A percentile compares a stretch with the other conserved stretches of the same genome.
Conservation (phyloP, 2,329 filamentous ascomycete species). For the Thermomyces lanuginosus region DNA sequence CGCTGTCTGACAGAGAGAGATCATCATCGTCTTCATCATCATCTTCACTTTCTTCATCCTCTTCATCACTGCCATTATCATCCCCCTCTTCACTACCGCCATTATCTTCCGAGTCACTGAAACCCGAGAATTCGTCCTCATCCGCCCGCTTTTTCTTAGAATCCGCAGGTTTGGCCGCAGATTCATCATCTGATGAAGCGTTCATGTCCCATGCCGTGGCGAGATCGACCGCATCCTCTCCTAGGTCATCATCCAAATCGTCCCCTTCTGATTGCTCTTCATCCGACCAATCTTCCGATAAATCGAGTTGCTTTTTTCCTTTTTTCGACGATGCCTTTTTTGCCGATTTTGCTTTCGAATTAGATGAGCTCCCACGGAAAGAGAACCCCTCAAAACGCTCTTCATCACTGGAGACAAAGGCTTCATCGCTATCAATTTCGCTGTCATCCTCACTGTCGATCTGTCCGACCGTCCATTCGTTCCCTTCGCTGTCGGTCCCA, state of each 20-base stretch:
- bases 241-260: constrained; percentile 46
- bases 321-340: constrained; percentile 13
- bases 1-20: constrained; percentile 32
- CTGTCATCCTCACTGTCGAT: constrained; percentile 51
- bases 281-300: constrained; percentile 36
- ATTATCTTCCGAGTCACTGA: constrained; percentile 14
- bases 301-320: constrained; percentile 26
- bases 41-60: constrained; percentile 29
- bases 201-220: constrained; percentile 45
- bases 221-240: constrained; percentile 47
- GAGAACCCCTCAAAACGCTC: constrained; percentile 66
- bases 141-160: constrained; percentile 12
- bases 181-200: constrained; percentile 19
- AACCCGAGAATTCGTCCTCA: constrained; percentile 5
- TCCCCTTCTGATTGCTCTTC: constrained; percentile 23
- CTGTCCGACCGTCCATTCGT: constrained; percentile 66
- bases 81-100: constrained; percentile 29
- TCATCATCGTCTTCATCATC: constrained; percentile 36
- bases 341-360: constrained; percentile 23
- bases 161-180: constrained; percentile 14
- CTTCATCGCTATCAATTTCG: constrained; percentile 59
- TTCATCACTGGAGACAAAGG: constrained; percentile 76
- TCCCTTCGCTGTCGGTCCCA: constrained; percentile 70
- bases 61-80: constrained; percentile 31
- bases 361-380: constrained; percentile 44